phyloP scores from a whole-genome alignment of 352 stramenopile genomes.

The Phytophthora tubulina region DNA sequence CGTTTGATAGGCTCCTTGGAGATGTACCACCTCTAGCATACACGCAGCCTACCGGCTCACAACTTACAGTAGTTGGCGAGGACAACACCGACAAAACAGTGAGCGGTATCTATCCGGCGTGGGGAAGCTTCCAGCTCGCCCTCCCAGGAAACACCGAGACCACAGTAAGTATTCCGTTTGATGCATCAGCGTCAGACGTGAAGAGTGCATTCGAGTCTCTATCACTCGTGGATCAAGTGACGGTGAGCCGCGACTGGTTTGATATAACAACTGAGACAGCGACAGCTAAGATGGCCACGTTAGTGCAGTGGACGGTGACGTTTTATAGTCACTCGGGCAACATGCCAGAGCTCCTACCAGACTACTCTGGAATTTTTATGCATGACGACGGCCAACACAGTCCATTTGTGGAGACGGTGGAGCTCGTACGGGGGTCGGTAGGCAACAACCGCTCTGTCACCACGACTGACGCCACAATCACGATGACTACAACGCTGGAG shows the following conservation, averaged over 20 bases:
- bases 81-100: slow-evolving; percentile 66
- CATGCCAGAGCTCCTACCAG: slow-evolving; percentile 53
- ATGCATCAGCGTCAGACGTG: slow-evolving; percentile 61
- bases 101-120: slow-evolving; percentile 86
- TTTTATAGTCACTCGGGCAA: slow-evolving; percentile 68
- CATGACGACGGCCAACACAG: slow-evolving; percentile 59
- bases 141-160: slow-evolving; percentile 55
- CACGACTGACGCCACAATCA: slow-evolving; percentile 64
- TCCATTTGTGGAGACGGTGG: slow-evolving; percentile 60
- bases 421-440: slow-evolving; percentile 61
- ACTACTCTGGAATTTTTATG: slow-evolving; percentile 52
- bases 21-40: slow-evolving; percentile 67
- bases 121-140: slow-evolving; percentile 84
- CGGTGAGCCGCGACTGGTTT: slow-evolving; percentile 80
- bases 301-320: slow-evolving; percentile 81
- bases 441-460: slow-evolving; percentile 79
- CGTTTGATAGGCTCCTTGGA: slow-evolving; percentile 71
- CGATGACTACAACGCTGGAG: slow-evolving; percentile 58
- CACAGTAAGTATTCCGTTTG: slow-evolving; percentile 72
- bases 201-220: slow-evolving; percentile 84
- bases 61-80: slow-evolving; percentile 53
- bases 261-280: slow-evolving; percentile 57
- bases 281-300: slow-evolving; percentile 43
- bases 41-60: slow-evolving; percentile 35
- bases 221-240: slow-evolving; percentile 79